Base-by-base conservation (phyloP, 352 stramenopile genomes). In the Pythium biforme region DNA sequence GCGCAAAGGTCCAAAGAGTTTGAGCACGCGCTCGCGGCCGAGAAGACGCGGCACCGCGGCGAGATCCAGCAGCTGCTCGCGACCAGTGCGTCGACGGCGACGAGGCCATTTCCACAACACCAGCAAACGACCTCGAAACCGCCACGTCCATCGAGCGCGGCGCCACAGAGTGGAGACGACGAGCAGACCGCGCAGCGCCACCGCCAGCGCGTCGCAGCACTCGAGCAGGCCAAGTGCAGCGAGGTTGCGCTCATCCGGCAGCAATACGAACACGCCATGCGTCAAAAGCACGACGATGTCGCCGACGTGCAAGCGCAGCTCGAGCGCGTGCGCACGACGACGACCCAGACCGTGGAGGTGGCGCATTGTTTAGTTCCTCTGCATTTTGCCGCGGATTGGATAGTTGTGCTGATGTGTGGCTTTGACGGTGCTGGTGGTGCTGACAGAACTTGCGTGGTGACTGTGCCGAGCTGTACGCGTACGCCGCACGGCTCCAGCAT, bases 201-300 rank as follows among this genome's bases (percentile, higher is more conserved):
- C 17, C 56, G 59, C 10, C 79, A 91, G 31, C 79, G 78, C 1
- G 62, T 90, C 6, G 68, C 66, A 17, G 63, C 64, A 5, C 48
- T 94, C 23, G 79, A 94, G 55, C 73, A 61, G 29, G 70, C 70
- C 17, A 94, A 94, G 62, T 73, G 89, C 43, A 74, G 72, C 49
- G 81, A 94, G 52, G 83, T 94, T 22, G 64, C 78, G 43, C 79
- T 90, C 25, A 83, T 94, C 46, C 81, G 79, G 12, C 72, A 82
- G 27, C 85, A 94, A 70, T 93, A 86, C 51, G 84, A 89, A 0
- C 83, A 90, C 41, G 73, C 80, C 22, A 54, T 90, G 23, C 77
- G 72, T 52, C 74, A 79, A 53, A 88, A 85, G 63, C 69, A 65
- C 7, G 55, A 73, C 22, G 77, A 90, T 20, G 59, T 86, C 17